A percentile compares a stretch with the other conserved stretches of the same genome.
These are phyloP conservation scores for Scutellaria barbata DNA, from an alignment of 257 asterid species.

Conservation along the genomic window DNA sequence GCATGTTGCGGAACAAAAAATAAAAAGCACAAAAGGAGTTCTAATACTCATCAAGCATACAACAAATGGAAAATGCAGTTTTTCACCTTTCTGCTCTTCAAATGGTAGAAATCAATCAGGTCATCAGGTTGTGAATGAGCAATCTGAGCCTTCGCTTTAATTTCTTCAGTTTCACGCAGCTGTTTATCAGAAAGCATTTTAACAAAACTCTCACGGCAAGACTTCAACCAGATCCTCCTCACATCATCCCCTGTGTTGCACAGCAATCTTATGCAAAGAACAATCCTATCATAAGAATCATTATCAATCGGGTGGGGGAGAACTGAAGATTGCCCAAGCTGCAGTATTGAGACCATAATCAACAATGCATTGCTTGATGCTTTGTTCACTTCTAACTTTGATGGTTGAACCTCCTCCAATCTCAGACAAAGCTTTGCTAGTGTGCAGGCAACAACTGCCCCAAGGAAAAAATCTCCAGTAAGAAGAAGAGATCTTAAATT, in stretches of 20 bases:
- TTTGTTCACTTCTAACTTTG: slow-evolving; percentile 76
- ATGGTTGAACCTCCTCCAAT: slow-evolving; percentile 90
- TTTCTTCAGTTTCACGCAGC: slow-evolving; percentile 89
- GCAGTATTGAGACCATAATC: slow-evolving; percentile 86
- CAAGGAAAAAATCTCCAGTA: slow-evolving; percentile 91
- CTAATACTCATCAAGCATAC: slow-evolving; percentile 26
- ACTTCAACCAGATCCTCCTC: slow-evolving; percentile 83
- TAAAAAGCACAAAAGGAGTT: neutral
- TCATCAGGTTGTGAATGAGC: slow-evolving; percentile 91
- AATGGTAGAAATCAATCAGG: slow-evolving; percentile 91
- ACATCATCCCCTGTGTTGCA: slow-evolving; percentile 68
- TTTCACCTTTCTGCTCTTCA: slow-evolving; percentile 91
- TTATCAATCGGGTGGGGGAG: slow-evolving; percentile 95
- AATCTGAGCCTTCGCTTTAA: slow-evolving; percentile 80
- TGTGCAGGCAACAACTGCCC: slow-evolving; percentile 88
- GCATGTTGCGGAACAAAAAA: neutral
- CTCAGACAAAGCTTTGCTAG: slow-evolving; percentile 83
- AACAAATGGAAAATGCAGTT: slow-evolving; percentile 28
- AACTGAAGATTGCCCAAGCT: slow-evolving; percentile 86
- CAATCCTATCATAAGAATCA: slow-evolving; percentile 83
- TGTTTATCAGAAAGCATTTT: slow-evolving; percentile 94
- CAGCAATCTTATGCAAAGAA: slow-evolving; percentile 78
- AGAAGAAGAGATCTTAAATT: slow-evolving; percentile 91
- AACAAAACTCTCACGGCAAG: slow-evolving; percentile 92
- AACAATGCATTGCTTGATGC: slow-evolving; percentile 62